Evolutionary conservation across 148 eudicot species (phyloP).

Genomic region (Camellia lanceoleosa): DNA sequence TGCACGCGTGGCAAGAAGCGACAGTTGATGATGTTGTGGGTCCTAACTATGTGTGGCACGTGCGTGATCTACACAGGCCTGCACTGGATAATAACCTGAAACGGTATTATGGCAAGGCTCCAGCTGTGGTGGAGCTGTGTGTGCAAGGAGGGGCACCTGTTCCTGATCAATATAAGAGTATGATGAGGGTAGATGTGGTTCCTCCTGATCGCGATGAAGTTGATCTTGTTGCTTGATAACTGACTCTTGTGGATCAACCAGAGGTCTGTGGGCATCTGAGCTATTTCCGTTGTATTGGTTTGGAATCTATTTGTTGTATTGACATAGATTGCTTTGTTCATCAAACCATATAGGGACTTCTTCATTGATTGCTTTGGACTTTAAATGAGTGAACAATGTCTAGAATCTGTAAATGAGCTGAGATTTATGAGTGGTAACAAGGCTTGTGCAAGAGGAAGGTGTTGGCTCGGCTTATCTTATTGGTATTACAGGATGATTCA

Average conservation of each 20-base stretch:
- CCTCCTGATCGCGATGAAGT: slow-evolving; percentile 65
- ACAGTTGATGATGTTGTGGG: slow-evolving; percentile 56
- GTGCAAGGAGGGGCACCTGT: slow-evolving; percentile 65
- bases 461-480: no score
- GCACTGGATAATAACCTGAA: slow-evolving; percentile 47
- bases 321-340: no score
- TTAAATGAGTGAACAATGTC: no score
- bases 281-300: background rate
- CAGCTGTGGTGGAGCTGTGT: slow-evolving; percentile 63
- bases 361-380: no score
- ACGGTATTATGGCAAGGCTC: slow-evolving; percentile 65
- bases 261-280: background rate
- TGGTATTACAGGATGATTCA: no score
- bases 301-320: no score
- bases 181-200: slow-evolving; percentile 74
- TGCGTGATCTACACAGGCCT: slow-evolving; percentile 34
- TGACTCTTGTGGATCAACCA: background rate
- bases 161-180: slow-evolving; percentile 47
- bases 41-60: slow-evolving; percentile 72
- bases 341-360: no score
- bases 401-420: no score
- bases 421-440: no score
- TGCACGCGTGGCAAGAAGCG: slow-evolving; percentile 79
- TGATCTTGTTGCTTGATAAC: slow-evolving; percentile 60
- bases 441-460: no score